These are phyloP conservation scores for Mallotus repandus DNA, from an alignment of 441 rosid species.

Conservation along the genomic window DNA sequence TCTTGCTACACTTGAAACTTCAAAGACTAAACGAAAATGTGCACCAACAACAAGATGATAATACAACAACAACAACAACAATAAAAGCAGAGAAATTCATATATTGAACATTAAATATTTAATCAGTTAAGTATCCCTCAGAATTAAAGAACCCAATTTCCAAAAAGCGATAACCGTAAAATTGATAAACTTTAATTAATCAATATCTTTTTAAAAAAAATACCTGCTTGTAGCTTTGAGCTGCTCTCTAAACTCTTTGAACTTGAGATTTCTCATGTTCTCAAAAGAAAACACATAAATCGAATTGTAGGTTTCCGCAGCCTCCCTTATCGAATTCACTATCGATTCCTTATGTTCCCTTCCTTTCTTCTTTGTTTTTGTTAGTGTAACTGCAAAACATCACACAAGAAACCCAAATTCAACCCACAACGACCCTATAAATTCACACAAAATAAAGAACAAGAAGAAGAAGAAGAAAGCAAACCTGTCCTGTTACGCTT, in stretches of 20 bases:
- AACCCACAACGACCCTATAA: background rate
- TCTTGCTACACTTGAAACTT: background rate
- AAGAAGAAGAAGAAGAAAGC: constrained; percentile 7
- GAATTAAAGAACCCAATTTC: background rate
- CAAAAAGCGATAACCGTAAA: background rate
- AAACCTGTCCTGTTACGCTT: constrained; percentile 82
- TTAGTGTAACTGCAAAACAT: constrained; percentile 59
- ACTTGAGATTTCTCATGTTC: constrained; percentile 95
- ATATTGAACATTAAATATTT: background rate
- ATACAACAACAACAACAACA: background rate
- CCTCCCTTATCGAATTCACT: constrained; percentile 66
- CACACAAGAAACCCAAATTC: constrained; percentile 5
- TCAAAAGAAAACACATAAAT: constrained; percentile 84
- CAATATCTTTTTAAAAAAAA: background rate
- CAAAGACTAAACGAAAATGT: background rate
- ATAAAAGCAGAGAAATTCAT: background rate
- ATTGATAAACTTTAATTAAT: background rate
- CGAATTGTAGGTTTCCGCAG: constrained; percentile 57
- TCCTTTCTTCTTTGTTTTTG: constrained; percentile 98
- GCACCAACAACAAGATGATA: background rate
- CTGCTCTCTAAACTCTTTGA: constrained; percentile 91
- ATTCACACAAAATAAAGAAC: background rate
- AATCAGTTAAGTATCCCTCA: background rate
- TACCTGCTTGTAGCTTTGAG: constrained; percentile 79
- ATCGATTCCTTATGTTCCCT: constrained; percentile 82